Base-by-base conservation (phyloP, 345 rosid genomes). In the Euphorbia tirucalli region DNA sequence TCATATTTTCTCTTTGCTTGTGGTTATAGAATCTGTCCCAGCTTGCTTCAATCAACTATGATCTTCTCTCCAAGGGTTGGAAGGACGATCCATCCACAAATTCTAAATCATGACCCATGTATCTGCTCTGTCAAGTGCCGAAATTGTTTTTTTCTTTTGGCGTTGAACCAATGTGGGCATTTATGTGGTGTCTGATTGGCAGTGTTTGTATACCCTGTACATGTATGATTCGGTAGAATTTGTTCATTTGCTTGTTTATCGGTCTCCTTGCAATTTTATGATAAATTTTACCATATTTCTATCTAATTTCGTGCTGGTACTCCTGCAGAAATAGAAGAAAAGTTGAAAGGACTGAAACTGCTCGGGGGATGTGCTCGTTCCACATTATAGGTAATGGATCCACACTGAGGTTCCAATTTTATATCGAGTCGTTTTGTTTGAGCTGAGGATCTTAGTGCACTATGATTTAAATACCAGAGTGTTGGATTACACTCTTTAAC, bases 1-100 rank as follows among this genome's bases (percentile, higher is more conserved):
- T 62, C 39, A 60, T 35, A 44, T 75, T 62, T 59, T 65, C 27
- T 69, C 60, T 66, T 75, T 48, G 50, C 18, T 62, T 61, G 46
- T 65, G 80, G 39, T 75, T 72, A 28, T 56, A 96, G 99, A 96
- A 96, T 79, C 93, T 96, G 30, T 91, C 99, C 39, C 93, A 93
- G 88, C 90, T 93, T 32, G 99, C 98, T 66, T 96, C 97, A 15
- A 96, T 96, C 85, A 96, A 96, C 88, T 93, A 91, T 28, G 98
- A 96, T 83, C 90, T 96, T 81, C 90, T 96, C 62, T 91, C 99
- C 1, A 93, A 93, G 84, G 99, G 98, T 66, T 93, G 83, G 90
- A 96, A 91, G 86, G 99, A 96, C 41, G 95, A 89, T 55, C 86
- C 81, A 49, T 84, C 85, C 1, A 66, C 78, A 62, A 85, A 87